Base-by-base conservation (phyloP, 108 stramenopile species). In the Cyclotella kingstonii region DNA sequence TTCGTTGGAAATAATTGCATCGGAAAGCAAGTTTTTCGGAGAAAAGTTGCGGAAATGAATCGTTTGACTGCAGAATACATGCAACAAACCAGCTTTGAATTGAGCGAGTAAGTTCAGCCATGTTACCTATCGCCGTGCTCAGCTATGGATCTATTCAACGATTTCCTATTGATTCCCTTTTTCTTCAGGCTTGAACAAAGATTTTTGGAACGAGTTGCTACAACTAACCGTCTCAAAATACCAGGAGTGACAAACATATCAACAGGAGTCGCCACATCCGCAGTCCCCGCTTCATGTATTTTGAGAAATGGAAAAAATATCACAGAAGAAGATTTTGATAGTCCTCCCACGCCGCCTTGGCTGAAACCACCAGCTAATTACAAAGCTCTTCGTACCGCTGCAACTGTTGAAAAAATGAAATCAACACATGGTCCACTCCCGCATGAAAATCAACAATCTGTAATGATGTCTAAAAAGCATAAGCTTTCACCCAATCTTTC, bases 1-100 rank as follows among this genome's bases (percentile, higher is more conserved):
- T 99, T 96, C 66, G 95, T 96, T n/a, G 97, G 97, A 5, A 71
- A 73, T 34, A 97, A 97, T 58, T 97, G 97, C 63, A 98, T 98
- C 60, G 97, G 97, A 40, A 98, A 98, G 62, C 95, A 97, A 77
- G 95, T 98, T 4, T 98, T 96, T 57, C 86, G 97, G 9, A 70
- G 96, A 40, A 66, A 92, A 18, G 94, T 86, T 22, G 86, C 85
- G 25, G 97, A 98, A 49, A 76, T 98, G 39, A 95, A 95, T 53
- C 83, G 92, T 18, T 60, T 98, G 44, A 84, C 93, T 28, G 65
- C 84, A 12, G 95, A 92, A 25, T 90, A 98, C 54, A 96, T 96
- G 49, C 91, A 95, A 52, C 74, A 84, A 31, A 84, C 68, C 52
- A 62, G 93, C 1, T 68, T 79, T n/a, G 96, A 98, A 64, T 61